These are phyloP conservation scores for Alternaria viburni DNA, from an alignment of 2,329 filamentous ascomycete genomes.

Conservation along the genomic window DNA sequence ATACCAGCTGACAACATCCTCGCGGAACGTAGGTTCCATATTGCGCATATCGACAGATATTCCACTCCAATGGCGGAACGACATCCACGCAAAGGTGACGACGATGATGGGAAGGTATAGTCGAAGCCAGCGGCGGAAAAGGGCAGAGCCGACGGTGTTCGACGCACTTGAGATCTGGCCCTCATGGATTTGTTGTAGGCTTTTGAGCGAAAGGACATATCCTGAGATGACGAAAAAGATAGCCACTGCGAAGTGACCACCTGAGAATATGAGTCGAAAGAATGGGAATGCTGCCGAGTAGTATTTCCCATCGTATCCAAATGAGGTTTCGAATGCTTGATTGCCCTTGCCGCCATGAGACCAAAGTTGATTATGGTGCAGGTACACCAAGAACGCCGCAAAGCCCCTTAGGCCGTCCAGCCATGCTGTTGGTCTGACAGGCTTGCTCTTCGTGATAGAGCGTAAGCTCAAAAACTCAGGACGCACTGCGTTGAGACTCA, in stretches of 20 bases:
- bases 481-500: conserved; percentile 40
- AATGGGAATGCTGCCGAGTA: conserved; percentile 50
- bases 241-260: conserved; percentile 59
- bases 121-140: conserved; percentile 60
- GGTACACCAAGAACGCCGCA: conserved; percentile 70
- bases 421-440: conserved; percentile 40
- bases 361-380: conserved; percentile 59
- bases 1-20: conserved; percentile 40
- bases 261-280: conserved; percentile 58
- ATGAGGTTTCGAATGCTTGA: conserved; percentile 51
- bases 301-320: conserved; percentile 39
- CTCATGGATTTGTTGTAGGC: conserved; percentile 52
- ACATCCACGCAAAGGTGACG: conserved; percentile 62
- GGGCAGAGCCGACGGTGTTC: conserved; percentile 55
- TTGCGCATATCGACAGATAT: conserved; percentile 53
- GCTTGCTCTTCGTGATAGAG: conserved; percentile 25
- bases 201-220: conserved; percentile 59
- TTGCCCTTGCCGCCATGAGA: conserved; percentile 55
- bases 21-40: conserved; percentile 54
- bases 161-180: conserved; percentile 48
- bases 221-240: conserved; percentile 62
- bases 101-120: conserved; percentile 60
- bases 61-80: conserved; percentile 55
- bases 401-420: conserved; percentile 72
- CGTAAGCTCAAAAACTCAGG: conserved; percentile 38